Conservation (phyloP, 805 yeast genomes). For the Diddensiella santjacobensis region DNA sequence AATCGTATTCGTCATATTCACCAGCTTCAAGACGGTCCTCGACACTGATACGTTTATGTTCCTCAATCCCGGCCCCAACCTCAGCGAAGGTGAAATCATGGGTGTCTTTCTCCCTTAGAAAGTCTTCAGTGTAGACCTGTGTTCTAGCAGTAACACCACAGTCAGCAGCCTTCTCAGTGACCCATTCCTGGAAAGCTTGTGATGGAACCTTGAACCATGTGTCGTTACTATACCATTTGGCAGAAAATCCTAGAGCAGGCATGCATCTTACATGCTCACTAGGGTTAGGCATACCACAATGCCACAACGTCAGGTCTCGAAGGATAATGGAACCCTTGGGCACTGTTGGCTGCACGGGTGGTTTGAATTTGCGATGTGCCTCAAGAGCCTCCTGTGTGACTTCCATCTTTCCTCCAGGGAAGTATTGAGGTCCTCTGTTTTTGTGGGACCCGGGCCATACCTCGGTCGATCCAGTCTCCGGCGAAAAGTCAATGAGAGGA, state of each 20-base stretch:
- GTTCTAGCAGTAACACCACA: neutral
- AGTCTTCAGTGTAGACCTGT: neutral
- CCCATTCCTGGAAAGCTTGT: neutral
- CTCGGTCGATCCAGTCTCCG: constrained; percentile 21
- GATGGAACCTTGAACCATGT: constrained; percentile 3
- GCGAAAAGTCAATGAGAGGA: constrained; percentile 14
- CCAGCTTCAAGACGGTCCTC: neutral
- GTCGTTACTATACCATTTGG: constrained; percentile 17
- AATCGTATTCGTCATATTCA: neutral
- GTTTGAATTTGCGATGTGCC: constrained; percentile 11
- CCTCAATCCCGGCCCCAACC: constrained; percentile 1
- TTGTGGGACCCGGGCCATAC: constrained; percentile 24
- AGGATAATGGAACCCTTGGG: constrained; percentile 20
- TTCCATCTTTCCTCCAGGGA: constrained; percentile 2
- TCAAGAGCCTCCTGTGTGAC: constrained; percentile 15
- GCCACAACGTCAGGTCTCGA: constrained; percentile 22
- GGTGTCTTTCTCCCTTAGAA: neutral
- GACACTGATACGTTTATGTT: neutral
- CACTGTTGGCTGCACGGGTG: constrained; percentile 20
- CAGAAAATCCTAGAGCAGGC: constrained; percentile 18
- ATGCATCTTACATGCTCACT: constrained; percentile 18
- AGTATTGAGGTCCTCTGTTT: constrained; percentile 7
- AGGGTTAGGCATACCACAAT: constrained; percentile 22
- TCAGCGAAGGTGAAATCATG: constrained; percentile 5
- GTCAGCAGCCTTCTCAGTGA: neutral